A percentile compares a stretch with the other conserved stretches of the same genome.
Conservation (phyloP, 1,284 basidiomycete genomes). For the Phlebopus sp. region DNA sequence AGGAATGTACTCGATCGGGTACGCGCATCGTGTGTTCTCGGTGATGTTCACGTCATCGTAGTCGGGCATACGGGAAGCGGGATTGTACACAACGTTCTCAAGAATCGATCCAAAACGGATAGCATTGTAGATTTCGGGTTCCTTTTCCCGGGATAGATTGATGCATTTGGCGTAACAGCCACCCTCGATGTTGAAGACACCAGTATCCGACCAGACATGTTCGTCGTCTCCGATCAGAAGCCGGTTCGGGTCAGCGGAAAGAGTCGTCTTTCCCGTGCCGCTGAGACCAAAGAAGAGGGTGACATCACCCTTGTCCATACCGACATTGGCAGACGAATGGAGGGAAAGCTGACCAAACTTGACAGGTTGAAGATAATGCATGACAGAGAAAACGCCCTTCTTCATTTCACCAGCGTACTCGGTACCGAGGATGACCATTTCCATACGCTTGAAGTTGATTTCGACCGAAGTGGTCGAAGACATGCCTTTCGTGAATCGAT, state of each 20-base stretch:
- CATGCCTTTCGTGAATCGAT: constrained; percentile 99
- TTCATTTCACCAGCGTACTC: constrained; percentile 99
- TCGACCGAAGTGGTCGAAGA: constrained; percentile 98
- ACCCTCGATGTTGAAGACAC: constrained; percentile 99
- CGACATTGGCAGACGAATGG: constrained; percentile 99
- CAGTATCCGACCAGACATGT: constrained; percentile 96
- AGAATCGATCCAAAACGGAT: constrained; percentile 96
- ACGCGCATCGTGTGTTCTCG: constrained; percentile 98
- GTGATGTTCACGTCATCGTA: constrained; percentile 97
- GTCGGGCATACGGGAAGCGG: constrained; percentile 82
- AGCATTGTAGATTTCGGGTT: constrained; percentile 97
- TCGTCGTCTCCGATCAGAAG: constrained; percentile 95
- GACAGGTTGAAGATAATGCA: constrained; percentile 99
- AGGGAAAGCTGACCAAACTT: constrained; percentile 98
- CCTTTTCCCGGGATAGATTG: constrained; percentile 94
- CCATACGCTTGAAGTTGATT: constrained; percentile 99
- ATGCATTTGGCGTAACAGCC: constrained; percentile 99
- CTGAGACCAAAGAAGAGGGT: constrained; percentile 99
- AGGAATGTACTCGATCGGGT: constrained; percentile 95
- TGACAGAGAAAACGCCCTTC: constrained; percentile 99
- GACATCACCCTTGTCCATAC: constrained; percentile 86
- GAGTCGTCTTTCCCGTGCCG: constrained; percentile 97
- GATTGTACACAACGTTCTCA: constrained; percentile 99
- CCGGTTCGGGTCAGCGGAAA: constrained; percentile 90
- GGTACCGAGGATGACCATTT: constrained; percentile 99